These are phyloP conservation scores for Vararia minispora DNA, from an alignment of 768 basidiomycete genomes.

Conservation along the genomic window DNA sequence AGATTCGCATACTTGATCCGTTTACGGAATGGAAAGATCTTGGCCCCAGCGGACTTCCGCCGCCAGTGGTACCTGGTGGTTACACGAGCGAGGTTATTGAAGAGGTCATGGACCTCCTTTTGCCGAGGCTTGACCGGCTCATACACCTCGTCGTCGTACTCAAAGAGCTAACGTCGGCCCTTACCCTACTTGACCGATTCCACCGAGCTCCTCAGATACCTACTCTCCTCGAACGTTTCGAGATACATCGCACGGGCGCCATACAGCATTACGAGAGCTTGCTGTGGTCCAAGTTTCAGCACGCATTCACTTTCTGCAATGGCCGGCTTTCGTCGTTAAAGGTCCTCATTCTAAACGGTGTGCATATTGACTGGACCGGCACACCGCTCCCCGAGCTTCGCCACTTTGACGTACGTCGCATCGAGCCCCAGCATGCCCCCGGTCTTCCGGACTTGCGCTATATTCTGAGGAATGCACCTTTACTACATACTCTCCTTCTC, in stretches of 20 bases:
- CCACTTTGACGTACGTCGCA: slow-evolving; percentile 52
- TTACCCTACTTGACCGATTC: slow-evolving; percentile 40
- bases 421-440: slow-evolving; percentile 43
- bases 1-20: too few relatives aligned
- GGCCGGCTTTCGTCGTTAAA: slow-evolving; percentile 32
- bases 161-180: slow-evolving; percentile 41
- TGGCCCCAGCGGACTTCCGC: slow-evolving; percentile 41
- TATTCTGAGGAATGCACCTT: slow-evolving; percentile 28
- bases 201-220: slow-evolving; percentile 9
- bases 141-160: slow-evolving; percentile 49
- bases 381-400: slow-evolving; percentile 42
- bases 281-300: slow-evolving; percentile 22
- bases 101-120: slow-evolving; percentile 36
- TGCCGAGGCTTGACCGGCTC: slow-evolving; percentile 43
- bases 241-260: slow-evolving; percentile 47
- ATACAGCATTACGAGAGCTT: slow-evolving; percentile 35
- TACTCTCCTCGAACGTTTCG: slow-evolving; percentile 41
- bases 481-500: too few relatives aligned
- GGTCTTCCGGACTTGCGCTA: slow-evolving; percentile 37
- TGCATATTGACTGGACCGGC: slow-evolving; percentile 51
- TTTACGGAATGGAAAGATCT: too few relatives aligned
- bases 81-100: too few relatives aligned
- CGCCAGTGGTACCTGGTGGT: slow-evolving; percentile 44
- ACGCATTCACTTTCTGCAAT: slow-evolving; percentile 39
- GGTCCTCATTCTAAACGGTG: slow-evolving; percentile 43